These are phyloP conservation scores for Pyrenophora seminiperda DNA, from an alignment of 2,329 filamentous ascomycete species.

Conservation along the genomic window DNA sequence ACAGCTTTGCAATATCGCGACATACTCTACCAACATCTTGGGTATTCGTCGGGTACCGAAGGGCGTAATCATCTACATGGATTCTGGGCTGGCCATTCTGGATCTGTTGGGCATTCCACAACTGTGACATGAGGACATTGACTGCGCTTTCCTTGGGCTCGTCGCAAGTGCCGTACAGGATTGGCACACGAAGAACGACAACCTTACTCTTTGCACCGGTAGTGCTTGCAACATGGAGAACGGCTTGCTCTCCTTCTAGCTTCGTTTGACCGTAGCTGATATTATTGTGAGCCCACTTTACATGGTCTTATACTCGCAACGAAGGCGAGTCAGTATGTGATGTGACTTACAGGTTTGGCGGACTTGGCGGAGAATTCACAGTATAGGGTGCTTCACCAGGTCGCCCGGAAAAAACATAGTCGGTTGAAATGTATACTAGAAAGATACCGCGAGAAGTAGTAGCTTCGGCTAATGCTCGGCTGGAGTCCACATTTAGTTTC, in stretches of 20 bases:
- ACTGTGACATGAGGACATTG: constrained; percentile 76
- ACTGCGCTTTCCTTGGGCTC: constrained; percentile 77
- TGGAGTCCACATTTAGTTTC: constrained; percentile 75
- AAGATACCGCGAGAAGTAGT: constrained; percentile 66
- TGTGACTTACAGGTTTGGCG: constrained; percentile 67
- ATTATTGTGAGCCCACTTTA: constrained; percentile 2
- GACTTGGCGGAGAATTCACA: constrained; percentile 64
- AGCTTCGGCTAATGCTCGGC: constrained; percentile 67
- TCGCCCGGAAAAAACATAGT: constrained; percentile 77
- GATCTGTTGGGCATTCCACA: constrained; percentile 74
- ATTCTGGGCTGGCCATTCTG: constrained; percentile 54
- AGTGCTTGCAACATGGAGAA: constrained; percentile 63
- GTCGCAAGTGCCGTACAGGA: constrained; percentile 77
- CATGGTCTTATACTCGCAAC: no score
- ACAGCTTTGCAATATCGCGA: constrained; percentile 73
- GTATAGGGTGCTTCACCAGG: constrained; percentile 85
- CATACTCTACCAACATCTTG: constrained; percentile 83
- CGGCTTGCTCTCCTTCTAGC: constrained; percentile 71
- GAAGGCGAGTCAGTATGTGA: no score
- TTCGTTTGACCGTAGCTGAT: constrained; percentile 71
- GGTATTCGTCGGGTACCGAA: constrained; percentile 86
- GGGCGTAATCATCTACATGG: constrained; percentile 84
- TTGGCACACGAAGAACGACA: constrained; percentile 77
- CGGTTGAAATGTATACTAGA: constrained; percentile 79
- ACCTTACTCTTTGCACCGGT: constrained; percentile 28